phyloP scores from a whole-genome alignment of 2,329 filamentous ascomycete species.

The Talaromyces atroroseus region DNA sequence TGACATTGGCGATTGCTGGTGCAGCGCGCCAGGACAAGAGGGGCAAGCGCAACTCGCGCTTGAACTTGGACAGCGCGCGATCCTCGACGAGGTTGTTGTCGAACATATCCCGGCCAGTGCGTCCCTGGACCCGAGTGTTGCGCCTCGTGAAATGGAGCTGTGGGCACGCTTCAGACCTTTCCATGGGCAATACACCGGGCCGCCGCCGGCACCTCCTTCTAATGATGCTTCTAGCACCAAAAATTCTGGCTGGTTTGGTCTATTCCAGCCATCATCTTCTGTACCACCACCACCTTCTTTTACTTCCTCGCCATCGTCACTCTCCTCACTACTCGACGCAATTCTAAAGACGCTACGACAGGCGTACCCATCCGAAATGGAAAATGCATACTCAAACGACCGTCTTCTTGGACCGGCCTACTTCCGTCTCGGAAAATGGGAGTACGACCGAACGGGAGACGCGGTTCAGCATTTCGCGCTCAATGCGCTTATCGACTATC shows the following conservation, averaged over 20 bases:
- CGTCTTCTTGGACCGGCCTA: conserved; percentile 30
- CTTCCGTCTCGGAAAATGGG: conserved; percentile 36
- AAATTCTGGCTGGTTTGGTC: conserved; percentile 7
- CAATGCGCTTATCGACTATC: conserved; percentile 33
- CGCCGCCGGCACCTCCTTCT: too few species aligned
- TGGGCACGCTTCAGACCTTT: conserved; percentile 53
- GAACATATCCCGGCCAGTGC: conserved; percentile 64
- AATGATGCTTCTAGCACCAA: neutral
- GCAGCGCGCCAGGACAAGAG: conserved; percentile 49
- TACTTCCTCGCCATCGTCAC: neutral
- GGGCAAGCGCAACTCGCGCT: conserved; percentile 40
- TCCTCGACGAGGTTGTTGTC: conserved; percentile 64
- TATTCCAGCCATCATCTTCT: neutral
- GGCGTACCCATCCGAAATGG: conserved; percentile 26
- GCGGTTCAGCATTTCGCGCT: conserved; percentile 37
- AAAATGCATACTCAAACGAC: conserved; percentile 32
- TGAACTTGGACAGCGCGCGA: conserved; percentile 42
- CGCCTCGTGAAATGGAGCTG: conserved; percentile 64
- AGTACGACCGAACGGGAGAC: conserved; percentile 31
- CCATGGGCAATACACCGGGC: neutral
- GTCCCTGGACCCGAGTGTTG: conserved; percentile 55
- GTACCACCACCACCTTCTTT: conserved; percentile 2
- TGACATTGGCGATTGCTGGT: conserved; percentile 85
- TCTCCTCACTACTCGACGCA: conserved; percentile 24
- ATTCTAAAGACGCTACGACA: conserved; percentile 28